Conservation (phyloP, 192 early-diverging fungal genomes). For the Chytriomyces sp. region DNA sequence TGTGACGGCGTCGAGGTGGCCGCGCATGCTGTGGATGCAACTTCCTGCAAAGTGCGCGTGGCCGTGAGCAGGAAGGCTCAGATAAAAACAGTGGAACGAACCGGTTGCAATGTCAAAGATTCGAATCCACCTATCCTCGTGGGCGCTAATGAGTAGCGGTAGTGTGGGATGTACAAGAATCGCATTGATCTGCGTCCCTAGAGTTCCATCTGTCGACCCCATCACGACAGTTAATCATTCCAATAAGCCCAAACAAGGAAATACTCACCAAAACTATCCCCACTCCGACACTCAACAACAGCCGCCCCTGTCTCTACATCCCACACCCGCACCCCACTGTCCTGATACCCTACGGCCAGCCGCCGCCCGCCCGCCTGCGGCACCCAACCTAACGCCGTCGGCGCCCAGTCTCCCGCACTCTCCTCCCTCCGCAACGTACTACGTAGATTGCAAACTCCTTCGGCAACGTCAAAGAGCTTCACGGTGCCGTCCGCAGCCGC, state of each 20-base stretch:
- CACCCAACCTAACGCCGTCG: conserved; percentile 74
- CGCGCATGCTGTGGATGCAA: conserved; percentile 63
- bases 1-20: conserved; percentile 70
- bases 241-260: conserved; percentile 14
- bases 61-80: no score
- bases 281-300: conserved; percentile 55
- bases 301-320: conserved; percentile 76
- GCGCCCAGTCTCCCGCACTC: conserved; percentile 23
- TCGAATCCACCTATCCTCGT: conserved; percentile 76
- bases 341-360: conserved; percentile 66
- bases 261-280: conserved; percentile 66
- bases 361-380: conserved; percentile 42
- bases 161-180: conserved; percentile 72
- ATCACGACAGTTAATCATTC: neutral
- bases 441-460: conserved; percentile 2
- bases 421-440: neutral
- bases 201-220: conserved; percentile 57
- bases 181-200: conserved; percentile 75
- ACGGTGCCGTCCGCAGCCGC: conserved; percentile 79
- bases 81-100: no score
- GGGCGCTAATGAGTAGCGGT: conserved; percentile 71
- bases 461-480: conserved; percentile 74
- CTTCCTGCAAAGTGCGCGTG: no score
- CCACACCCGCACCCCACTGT: conserved; percentile 68
- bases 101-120: no score